Conservation (phyloP, 2,329 filamentous ascomycete species). For the Parasarocladium wereldwijsianum region DNA sequence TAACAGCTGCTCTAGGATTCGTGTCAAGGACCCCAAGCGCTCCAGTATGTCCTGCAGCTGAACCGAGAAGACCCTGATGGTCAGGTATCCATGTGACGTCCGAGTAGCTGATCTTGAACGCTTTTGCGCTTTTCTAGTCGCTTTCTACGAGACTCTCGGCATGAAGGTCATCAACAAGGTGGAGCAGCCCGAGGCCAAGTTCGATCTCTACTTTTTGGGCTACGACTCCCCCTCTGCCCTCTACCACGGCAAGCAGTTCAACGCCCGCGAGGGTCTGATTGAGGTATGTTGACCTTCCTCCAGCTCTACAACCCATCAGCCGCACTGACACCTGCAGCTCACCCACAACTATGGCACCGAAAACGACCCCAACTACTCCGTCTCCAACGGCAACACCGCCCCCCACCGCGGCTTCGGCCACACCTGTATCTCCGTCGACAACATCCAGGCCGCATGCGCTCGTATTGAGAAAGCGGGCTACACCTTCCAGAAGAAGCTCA, state of each 20-base stretch:
- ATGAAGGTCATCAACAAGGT: slow-evolving; percentile 73
- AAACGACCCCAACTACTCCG: slow-evolving; percentile 61
- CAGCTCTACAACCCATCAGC: neutral
- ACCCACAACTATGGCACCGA: slow-evolving; percentile 82
- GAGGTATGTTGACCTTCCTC: slow-evolving; percentile 28
- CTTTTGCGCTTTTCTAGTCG: slow-evolving; percentile 33
- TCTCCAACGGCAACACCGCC: slow-evolving; percentile 84
- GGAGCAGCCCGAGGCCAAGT: slow-evolving; percentile 73
- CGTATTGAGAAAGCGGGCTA: slow-evolving; percentile 83
- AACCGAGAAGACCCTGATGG: slow-evolving; percentile 9
- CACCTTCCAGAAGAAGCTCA: slow-evolving; percentile 87
- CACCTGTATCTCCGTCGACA: slow-evolving; percentile 68
- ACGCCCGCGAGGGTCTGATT: slow-evolving; percentile 78
- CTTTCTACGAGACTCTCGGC: slow-evolving; percentile 89
- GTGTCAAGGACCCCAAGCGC: slow-evolving; percentile 84
- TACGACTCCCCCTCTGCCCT: slow-evolving; percentile 65
- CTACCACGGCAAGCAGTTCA: slow-evolving; percentile 56
- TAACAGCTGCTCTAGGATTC: slow-evolving; percentile 45
- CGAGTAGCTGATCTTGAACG: slow-evolving; percentile 2
- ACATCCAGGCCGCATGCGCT: slow-evolving; percentile 80
- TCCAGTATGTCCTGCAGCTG: slow-evolving; percentile 40
- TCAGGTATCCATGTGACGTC: no score
- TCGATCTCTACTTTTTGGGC: slow-evolving; percentile 89
- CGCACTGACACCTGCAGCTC: slow-evolving; percentile 25
- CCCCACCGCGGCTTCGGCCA: slow-evolving; percentile 76